Conservation (phyloP, 2,329 filamentous ascomycete genomes). For the Alternaria dauci region DNA sequence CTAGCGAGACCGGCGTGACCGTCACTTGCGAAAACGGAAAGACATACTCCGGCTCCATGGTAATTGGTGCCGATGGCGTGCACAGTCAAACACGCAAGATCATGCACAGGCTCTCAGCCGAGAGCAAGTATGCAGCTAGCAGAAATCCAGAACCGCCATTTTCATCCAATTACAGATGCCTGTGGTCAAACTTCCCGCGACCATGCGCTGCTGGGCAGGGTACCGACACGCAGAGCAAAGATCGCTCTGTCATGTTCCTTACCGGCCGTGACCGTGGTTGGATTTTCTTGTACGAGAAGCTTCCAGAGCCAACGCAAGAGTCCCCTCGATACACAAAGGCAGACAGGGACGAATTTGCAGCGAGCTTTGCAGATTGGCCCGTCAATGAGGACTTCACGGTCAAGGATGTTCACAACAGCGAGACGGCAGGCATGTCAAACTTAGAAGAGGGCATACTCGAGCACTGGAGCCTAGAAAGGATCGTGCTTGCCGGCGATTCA, state of each 20-base stretch:
- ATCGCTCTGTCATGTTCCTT: background rate
- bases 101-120: constrained; percentile 1
- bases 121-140: background rate
- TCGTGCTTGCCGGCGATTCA: constrained; percentile 2
- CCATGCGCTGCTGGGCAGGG: background rate
- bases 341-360: constrained; percentile 2
- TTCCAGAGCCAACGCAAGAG: background rate
- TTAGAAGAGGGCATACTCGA: constrained; percentile 5
- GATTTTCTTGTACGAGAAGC: constrained; percentile 3
- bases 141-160: constrained; percentile 2
- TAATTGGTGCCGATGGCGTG: constrained; percentile 1
- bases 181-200: background rate
- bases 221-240: background rate
- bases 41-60: background rate
- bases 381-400: constrained; percentile 1
- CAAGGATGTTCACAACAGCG: constrained; percentile 2
- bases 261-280: constrained; percentile 4
- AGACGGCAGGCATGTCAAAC: constrained; percentile 3
- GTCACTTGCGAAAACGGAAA: background rate
- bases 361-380: constrained; percentile 6
- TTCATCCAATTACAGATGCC: background rate
- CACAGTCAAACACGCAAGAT: constrained; percentile 7
- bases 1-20: background rate
- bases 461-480: constrained; percentile 2
- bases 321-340: constrained; percentile 1